A percentile compares a stretch with the other conserved stretches of the same genome.
Evolutionary conservation across 805 yeast genomes (phyloP).

Genomic region (Schwanniomyces occidentalis): DNA sequence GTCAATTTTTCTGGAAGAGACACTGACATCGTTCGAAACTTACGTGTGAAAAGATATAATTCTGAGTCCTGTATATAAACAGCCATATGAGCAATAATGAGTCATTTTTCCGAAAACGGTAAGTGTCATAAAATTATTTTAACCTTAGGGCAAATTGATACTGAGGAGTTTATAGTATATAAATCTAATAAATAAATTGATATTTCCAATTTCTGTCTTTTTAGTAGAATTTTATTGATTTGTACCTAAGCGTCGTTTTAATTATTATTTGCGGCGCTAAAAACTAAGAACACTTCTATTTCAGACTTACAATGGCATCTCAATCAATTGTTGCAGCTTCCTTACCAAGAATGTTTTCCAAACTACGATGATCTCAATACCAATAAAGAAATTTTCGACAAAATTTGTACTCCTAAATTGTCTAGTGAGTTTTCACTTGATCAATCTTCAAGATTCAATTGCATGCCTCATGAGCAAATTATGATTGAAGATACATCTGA

Average conservation of each 20-base stretch:
- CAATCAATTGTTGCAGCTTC: neutral
- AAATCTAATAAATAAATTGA: neutral
- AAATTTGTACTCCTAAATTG: neutral
- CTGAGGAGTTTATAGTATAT: neutral
- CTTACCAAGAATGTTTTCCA: constrained; percentile 3
- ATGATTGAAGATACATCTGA: neutral
- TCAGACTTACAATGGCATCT: constrained; percentile 6
- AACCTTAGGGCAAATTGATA: neutral
- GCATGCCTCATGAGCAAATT: neutral
- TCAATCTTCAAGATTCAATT: neutral
- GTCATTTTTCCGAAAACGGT: constrained; percentile 5
- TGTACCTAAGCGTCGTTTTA: constrained; percentile 2
- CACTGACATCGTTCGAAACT: constrained; percentile 8
- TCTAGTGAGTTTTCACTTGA: neutral
- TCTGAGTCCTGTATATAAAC: constrained; percentile 6
- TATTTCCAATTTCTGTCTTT: neutral
- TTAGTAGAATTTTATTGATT: neutral
- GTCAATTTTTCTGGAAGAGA: constrained; percentile 5
- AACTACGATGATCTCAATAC: neutral
- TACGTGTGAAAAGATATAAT: neutral
- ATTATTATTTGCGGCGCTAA: constrained; percentile 5
- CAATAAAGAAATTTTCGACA: neutral
- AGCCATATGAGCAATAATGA: neutral
- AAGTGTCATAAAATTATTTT: neutral
- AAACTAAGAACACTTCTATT: neutral